A percentile compares a stretch with the other conserved stretches of the same genome.
These are phyloP conservation scores for Areca catechu DNA, from an alignment of 176 grass and related monocot species.

Conservation along the genomic window DNA sequence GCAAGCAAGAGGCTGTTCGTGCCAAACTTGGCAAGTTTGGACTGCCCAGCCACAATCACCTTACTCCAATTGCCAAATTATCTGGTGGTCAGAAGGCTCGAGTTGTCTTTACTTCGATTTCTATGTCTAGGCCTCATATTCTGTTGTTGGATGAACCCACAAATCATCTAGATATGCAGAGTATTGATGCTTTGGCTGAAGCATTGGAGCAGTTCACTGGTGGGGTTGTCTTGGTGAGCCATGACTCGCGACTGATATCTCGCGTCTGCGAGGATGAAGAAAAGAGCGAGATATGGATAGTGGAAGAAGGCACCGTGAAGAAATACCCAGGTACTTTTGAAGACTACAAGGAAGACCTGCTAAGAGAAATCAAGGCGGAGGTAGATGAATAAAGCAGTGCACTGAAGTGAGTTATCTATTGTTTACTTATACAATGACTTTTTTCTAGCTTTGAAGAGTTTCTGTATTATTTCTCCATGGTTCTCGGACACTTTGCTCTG, in stretches of 20 bases:
- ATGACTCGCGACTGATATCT: conserved; percentile 91
- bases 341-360: conserved; percentile 93
- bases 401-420: conserved; percentile 15
- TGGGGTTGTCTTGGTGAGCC: conserved; percentile 92
- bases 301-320: conserved; percentile 82
- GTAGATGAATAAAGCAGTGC: conserved; percentile 46
- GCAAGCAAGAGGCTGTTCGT: conserved; percentile 80
- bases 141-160: conserved; percentile 94
- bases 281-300: conserved; percentile 91
- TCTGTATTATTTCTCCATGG: no score
- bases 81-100: conserved; percentile 90
- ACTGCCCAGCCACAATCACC: conserved; percentile 90
- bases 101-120: conserved; percentile 98
- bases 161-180: conserved; percentile 98
- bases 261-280: conserved; percentile 84
- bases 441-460: neutral
- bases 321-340: conserved; percentile 75
- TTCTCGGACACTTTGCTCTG: no score
- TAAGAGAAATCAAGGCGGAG: conserved; percentile 90
- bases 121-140: conserved; percentile 92
- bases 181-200: conserved; percentile 89
- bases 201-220: conserved; percentile 90
- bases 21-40: conserved; percentile 97
- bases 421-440: conserved; percentile 12
- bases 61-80: conserved; percentile 89